Evolutionary conservation across 139 green algal genomes (phyloP).

Genomic region (Eudorina sp.): DNA sequence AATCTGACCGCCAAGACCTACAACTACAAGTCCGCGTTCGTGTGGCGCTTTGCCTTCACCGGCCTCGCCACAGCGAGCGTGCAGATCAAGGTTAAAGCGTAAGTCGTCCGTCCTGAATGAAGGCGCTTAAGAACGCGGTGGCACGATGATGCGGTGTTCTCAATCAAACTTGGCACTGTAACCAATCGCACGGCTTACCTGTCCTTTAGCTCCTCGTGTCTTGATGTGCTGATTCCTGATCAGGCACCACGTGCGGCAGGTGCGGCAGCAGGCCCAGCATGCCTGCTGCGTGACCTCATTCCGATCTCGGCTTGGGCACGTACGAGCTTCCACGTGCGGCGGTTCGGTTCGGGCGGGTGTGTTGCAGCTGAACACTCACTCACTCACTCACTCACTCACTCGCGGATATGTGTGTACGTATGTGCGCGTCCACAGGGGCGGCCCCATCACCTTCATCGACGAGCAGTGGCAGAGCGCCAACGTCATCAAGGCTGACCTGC

Average conservation of each 20-base stretch:
- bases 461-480: neutral
- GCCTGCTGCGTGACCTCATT: too few species aligned
- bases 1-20: neutral
- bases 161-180: too few species aligned
- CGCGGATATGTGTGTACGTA: neutral
- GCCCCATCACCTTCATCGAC: neutral
- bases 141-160: neutral
- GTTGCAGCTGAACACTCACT: too few species aligned
- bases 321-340: too few species aligned
- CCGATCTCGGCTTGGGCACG: too few species aligned
- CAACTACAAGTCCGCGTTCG: neutral
- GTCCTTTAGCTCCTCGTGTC: too few species aligned
- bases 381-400: neutral
- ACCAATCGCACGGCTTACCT: too few species aligned
- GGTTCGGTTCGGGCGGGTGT: too few species aligned
- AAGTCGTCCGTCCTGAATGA: neutral
- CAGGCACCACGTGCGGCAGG: too few species aligned
- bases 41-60: neutral
- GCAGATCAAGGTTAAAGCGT: neutral
- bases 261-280: too few species aligned
- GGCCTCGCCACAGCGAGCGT: neutral
- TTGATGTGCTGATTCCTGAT: too few species aligned
- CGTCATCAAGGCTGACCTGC: neutral
- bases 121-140: neutral
- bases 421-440: neutral